Evolutionary conservation across 352 stramenopile species (phyloP).

Genomic region (Phytophthora pistaciae): DNA sequence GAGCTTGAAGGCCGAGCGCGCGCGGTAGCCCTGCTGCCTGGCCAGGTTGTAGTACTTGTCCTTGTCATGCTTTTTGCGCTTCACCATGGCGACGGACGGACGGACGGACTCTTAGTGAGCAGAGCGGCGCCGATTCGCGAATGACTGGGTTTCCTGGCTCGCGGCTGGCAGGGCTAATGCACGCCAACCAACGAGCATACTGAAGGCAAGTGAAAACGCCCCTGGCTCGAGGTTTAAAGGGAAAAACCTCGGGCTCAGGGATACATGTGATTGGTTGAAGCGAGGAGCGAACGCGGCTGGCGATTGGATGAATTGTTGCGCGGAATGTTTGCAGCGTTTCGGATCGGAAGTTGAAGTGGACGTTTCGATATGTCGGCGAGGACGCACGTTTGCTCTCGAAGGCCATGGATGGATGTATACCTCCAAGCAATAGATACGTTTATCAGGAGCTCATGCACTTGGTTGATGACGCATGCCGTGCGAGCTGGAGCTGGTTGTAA

Average conservation of each 20-base stretch:
- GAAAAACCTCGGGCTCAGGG: slow-evolving; percentile 19
- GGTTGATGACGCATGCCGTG: too few species aligned
- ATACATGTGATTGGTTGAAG: not conserved
- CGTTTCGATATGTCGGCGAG: too few species aligned
- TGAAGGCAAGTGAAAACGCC: slow-evolving; percentile 33
- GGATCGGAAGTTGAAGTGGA: too few species aligned
- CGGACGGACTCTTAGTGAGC: not conserved
- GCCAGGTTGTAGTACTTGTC: slow-evolving; percentile 99
- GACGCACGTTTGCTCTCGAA: too few species aligned
- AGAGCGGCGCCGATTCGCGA: slow-evolving; percentile 28
- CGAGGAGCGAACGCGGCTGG: too few species aligned
- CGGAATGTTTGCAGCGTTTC: too few species aligned
- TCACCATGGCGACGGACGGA: slow-evolving; percentile 88
- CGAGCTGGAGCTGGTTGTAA: too few species aligned
- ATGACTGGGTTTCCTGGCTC: slow-evolving; percentile 17
- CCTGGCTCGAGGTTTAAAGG: slow-evolving; percentile 20
- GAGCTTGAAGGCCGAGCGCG: slow-evolving; percentile 99
- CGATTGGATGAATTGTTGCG: too few species aligned
- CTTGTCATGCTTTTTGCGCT: slow-evolving; percentile 99
- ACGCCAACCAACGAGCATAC: slow-evolving; percentile 46
- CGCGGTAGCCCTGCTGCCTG: slow-evolving; percentile 98
- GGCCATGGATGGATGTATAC: too few species aligned
- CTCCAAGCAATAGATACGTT: too few species aligned
- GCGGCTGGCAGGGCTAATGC: not conserved
- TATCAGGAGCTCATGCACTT: too few species aligned